A percentile compares a stretch with the other conserved stretches of the same genome.
These are phyloP conservation scores for Pneumocystis wakefieldiae DNA, from an alignment of 1,139 yeast species.

Conservation along the genomic window DNA sequence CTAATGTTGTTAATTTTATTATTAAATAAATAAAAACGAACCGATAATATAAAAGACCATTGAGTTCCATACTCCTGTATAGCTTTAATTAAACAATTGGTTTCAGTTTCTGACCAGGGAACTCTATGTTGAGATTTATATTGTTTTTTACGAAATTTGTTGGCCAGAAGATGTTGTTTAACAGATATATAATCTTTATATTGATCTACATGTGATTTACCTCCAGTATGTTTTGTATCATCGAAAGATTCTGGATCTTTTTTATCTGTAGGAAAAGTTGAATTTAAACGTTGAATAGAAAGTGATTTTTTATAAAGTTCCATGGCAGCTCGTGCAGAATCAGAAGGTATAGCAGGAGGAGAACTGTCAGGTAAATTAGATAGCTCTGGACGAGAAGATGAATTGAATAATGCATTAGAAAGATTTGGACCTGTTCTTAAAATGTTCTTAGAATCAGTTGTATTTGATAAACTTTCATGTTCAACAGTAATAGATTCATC, in stretches of 20 bases:
- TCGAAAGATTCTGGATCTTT: not conserved
- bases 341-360: not conserved
- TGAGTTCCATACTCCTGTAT: not conserved
- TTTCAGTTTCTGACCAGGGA: not conserved
- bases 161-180: not conserved
- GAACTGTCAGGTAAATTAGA: not conserved
- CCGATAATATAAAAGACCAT: not conserved
- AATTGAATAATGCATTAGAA: not conserved
- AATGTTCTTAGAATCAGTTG: not conserved
- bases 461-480: not conserved
- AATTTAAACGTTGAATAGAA: not conserved
- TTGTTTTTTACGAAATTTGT: not conserved
- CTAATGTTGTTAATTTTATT: not conserved
- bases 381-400: not conserved
- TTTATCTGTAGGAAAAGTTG: not conserved
- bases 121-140: not conserved
- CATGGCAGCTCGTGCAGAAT: not conserved
- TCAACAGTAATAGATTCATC: not conserved
- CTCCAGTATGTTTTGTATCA: not conserved
- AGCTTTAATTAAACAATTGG: not conserved
- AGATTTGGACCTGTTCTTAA: not conserved
- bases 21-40: not conserved
- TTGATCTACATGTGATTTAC: not conserved
- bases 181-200: not conserved
- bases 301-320: not conserved